Conservation (phyloP, 139 green algal genomes). For the Coccomyxa sp. region DNA sequence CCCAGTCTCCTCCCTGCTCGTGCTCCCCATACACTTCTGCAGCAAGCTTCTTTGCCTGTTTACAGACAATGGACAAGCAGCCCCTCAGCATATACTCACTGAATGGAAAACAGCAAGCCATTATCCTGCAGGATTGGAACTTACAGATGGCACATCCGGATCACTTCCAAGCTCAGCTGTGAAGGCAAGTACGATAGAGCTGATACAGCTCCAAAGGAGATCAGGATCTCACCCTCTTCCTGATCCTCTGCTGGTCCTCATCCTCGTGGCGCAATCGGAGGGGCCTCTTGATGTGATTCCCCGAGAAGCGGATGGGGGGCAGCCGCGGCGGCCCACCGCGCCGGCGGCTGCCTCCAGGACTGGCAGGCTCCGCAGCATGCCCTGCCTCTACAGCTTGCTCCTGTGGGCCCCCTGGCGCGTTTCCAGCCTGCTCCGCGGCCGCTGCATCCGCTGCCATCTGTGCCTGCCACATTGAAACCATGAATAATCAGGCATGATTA, state of each 20-base stretch:
- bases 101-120: neutral
- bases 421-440: neutral
- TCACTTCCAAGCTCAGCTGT: neutral
- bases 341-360: neutral
- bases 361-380: neutral
- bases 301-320: neutral
- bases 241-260: neutral
- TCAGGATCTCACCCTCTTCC: neutral
- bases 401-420: no score
- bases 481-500: neutral
- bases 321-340: neutral
- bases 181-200: neutral
- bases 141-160: neutral
- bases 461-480: neutral
- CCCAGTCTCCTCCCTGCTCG: neutral
- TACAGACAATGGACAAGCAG: neutral
- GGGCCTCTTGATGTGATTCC: neutral
- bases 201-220: neutral
- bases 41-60: neutral
- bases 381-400: neutral
- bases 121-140: neutral
- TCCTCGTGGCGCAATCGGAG: neutral
- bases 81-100: neutral
- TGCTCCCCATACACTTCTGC: neutral
- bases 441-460: neutral